Conservation (phyloP, 2,329 filamentous ascomycete species). For the Botrytis galanthina region DNA sequence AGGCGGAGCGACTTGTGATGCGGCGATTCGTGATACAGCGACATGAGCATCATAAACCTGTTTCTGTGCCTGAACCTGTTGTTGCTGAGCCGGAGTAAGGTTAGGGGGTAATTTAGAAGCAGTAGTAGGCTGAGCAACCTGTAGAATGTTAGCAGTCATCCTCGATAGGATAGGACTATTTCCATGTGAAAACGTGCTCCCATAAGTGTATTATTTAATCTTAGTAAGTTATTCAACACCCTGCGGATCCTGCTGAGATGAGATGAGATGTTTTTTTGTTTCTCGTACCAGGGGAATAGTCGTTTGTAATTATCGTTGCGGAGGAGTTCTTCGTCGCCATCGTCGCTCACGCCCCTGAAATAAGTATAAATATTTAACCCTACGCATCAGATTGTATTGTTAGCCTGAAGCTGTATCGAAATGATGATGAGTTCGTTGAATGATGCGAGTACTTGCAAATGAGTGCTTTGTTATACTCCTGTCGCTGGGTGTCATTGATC, state of each 20-base stretch:
- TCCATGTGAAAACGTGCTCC: background rate
- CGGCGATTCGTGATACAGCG: background rate
- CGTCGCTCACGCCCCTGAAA: background rate
- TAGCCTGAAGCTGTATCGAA: background rate
- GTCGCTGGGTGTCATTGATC: background rate
- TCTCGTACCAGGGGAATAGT: background rate
- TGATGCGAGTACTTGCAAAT: background rate
- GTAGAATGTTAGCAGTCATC: background rate
- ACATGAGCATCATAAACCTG: background rate
- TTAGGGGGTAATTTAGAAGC: background rate
- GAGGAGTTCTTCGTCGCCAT: background rate
- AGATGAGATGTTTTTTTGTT: fast-evolving
- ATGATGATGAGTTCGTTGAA: background rate
- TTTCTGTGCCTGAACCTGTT: background rate
- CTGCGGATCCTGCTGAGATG: background rate
- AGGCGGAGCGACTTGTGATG: background rate
- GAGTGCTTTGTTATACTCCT: background rate
- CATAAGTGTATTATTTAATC: background rate
- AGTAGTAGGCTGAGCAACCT: background rate
- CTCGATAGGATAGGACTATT: background rate
- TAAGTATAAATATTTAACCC: background rate
- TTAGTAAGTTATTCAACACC: background rate
- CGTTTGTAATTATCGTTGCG: background rate
- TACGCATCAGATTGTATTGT: background rate
- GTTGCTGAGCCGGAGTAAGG: background rate